Evolutionary conservation across 2,329 filamentous ascomycete species (phyloP).

Genomic region (Cucurbitaria berberidis): DNA sequence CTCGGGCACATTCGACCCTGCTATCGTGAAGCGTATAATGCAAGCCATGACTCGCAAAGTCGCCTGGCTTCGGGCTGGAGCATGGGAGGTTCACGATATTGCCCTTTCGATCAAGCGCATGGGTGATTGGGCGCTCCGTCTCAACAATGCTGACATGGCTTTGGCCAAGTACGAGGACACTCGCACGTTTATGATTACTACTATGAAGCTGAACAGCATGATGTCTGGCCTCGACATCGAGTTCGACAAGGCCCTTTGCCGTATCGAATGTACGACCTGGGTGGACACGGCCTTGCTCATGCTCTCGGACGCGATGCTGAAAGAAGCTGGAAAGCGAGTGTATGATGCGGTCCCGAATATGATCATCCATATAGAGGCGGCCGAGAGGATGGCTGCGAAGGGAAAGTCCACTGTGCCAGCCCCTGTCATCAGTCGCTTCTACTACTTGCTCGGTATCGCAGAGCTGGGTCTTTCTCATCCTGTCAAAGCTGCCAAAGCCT

Average conservation of each 20-base stretch:
- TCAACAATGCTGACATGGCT: constrained; percentile 2
- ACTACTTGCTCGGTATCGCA: constrained; percentile 4
- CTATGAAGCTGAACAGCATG: constrained; percentile 2
- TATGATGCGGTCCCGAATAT: neutral
- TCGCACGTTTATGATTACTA: neutral
- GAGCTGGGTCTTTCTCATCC: constrained; percentile 6
- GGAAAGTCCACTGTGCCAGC: neutral
- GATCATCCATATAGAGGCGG: neutral
- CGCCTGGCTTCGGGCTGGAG: constrained; percentile 5
- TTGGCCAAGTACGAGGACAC: constrained; percentile 3
- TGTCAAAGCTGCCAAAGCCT: constrained; percentile 6
- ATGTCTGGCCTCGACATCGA: neutral
- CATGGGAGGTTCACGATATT: constrained; percentile 7
- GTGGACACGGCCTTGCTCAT: neutral
- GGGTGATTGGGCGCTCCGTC: constrained; percentile 2
- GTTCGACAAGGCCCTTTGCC: neutral
- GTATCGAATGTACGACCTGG: neutral
- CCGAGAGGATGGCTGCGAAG: neutral
- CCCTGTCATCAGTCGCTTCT: constrained; percentile 3
- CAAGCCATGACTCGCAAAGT: constrained; percentile 6
- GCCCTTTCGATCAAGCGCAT: constrained; percentile 6
- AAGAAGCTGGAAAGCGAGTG: neutral
- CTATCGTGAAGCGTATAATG: neutral
- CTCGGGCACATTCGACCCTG: neutral
- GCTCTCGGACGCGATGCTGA: neutral